Percentiles rank a stretch among this genome's conserved stretches.
phyloP scores from a whole-genome alignment of 495 filamentous ascomycete species.

The Penicillium macrosclerotiorum region DNA sequence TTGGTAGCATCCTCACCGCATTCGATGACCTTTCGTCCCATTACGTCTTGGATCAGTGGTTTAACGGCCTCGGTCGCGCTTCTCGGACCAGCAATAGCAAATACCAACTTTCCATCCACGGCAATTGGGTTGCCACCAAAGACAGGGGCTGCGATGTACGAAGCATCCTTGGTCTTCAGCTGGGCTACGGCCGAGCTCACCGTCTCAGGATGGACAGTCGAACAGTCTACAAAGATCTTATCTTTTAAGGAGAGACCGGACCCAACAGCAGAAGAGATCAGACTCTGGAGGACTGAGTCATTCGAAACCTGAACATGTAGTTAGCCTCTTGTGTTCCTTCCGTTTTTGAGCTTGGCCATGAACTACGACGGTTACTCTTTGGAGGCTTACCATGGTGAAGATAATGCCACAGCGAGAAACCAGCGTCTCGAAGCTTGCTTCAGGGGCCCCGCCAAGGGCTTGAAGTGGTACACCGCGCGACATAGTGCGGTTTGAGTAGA shows the following conservation, averaged over 20 bases:
- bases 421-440: constrained; percentile 33
- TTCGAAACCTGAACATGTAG: constrained; percentile 35
- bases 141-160: constrained; percentile 43
- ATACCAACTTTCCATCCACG: constrained; percentile 45
- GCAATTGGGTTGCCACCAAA: constrained; percentile 48
- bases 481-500: constrained; percentile 48
- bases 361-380: too few species aligned
- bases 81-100: constrained; percentile 42
- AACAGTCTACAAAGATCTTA: constrained; percentile 52
- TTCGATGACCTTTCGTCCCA: constrained; percentile 46
- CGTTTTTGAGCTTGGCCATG: background rate
- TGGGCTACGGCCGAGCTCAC: constrained; percentile 34
- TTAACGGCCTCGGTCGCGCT: constrained; percentile 34
- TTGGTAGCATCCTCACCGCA: constrained; percentile 48
- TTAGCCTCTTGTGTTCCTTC: background rate
- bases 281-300: constrained; percentile 36
- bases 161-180: constrained; percentile 33
- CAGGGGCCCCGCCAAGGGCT: constrained; percentile 34
- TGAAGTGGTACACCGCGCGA: constrained; percentile 37
- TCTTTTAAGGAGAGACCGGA: constrained; percentile 36
- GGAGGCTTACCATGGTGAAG: constrained; percentile 42
- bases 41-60: constrained; percentile 46
- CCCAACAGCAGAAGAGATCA: constrained; percentile 30
- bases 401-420: constrained; percentile 42
- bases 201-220: constrained; percentile 44